Conservation (phyloP, 805 yeast species). For the Schizosaccharomyces osmophilus region DNA sequence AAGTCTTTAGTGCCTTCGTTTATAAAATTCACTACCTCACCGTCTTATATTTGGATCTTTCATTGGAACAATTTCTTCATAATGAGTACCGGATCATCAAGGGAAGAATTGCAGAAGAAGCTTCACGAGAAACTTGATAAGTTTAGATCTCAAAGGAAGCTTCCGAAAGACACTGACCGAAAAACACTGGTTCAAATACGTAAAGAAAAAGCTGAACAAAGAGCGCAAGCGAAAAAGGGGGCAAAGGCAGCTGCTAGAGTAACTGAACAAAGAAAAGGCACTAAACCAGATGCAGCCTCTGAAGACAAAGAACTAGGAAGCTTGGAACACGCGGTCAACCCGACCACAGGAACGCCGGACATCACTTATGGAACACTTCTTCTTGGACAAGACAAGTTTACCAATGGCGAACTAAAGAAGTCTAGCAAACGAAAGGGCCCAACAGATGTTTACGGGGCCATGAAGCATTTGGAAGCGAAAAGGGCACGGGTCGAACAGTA, state of each 20-base stretch:
- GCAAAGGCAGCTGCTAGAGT: conserved; percentile 17
- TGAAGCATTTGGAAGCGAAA: conserved; percentile 48
- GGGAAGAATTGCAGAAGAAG: conserved; percentile 40
- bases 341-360: conserved; percentile 22
- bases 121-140: conserved; percentile 46
- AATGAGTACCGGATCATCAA: neutral
- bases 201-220: conserved; percentile 19
- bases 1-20: too few relatives aligned
- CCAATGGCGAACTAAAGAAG: conserved; percentile 22
- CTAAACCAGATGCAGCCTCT: conserved; percentile 9
- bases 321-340: neutral
- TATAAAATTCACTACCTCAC: neutral
- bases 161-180: conserved; percentile 64
- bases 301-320: neutral
- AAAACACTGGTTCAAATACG: conserved; percentile 56
- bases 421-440: conserved; percentile 56
- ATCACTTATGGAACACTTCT: conserved; percentile 33
- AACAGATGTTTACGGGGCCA: conserved; percentile 62
- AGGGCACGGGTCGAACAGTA: conserved; percentile 35
- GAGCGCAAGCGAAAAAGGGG: conserved; percentile 20
- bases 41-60: neutral
- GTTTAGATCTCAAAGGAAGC: conserved; percentile 62
- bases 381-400: conserved; percentile 45
- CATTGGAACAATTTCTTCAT: neutral
- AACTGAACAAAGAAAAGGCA: conserved; percentile 10